phyloP scores from a whole-genome alignment of 139 green algal genomes.

The Closterium sp. region DNA sequence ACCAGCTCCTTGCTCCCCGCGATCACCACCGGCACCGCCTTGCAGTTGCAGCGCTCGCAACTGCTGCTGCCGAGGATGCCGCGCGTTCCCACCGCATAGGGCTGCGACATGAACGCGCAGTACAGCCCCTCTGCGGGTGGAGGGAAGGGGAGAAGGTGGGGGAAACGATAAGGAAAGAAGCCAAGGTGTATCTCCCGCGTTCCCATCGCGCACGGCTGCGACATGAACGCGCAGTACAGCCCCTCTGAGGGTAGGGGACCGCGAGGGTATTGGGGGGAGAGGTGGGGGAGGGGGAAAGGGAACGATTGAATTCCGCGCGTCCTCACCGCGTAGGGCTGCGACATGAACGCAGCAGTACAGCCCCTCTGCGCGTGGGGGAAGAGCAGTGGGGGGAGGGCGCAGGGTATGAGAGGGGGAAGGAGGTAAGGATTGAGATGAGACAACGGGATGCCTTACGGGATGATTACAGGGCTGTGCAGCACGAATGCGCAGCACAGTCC shows the following conservation, averaged over 20 bases:
- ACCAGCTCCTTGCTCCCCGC: background rate
- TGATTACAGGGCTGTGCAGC: background rate
- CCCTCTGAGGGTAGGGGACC: background rate
- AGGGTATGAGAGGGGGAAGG: background rate
- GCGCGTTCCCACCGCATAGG: background rate
- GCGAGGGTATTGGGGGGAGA: background rate
- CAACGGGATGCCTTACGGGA: too few species aligned
- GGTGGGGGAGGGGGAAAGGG: too few species aligned
- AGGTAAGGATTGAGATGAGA: background rate
- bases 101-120: background rate
- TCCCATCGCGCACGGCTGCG: background rate
- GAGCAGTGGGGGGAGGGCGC: too few species aligned
- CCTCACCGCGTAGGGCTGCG: too few species aligned
- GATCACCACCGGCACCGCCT: background rate
- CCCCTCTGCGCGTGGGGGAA: too few species aligned
- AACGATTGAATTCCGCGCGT: too few species aligned
- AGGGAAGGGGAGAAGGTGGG: background rate
- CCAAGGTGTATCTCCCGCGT: background rate
- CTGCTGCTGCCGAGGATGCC: background rate
- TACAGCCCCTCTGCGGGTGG: background rate
- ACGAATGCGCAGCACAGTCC: background rate
- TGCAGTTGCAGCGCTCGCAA: slow-evolving; percentile 5
- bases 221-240: background rate
- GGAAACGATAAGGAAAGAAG: too few species aligned
- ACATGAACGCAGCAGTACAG: too few species aligned